Base-by-base conservation (phyloP, 805 yeast genomes). In the Ogataea sp. region DNA sequence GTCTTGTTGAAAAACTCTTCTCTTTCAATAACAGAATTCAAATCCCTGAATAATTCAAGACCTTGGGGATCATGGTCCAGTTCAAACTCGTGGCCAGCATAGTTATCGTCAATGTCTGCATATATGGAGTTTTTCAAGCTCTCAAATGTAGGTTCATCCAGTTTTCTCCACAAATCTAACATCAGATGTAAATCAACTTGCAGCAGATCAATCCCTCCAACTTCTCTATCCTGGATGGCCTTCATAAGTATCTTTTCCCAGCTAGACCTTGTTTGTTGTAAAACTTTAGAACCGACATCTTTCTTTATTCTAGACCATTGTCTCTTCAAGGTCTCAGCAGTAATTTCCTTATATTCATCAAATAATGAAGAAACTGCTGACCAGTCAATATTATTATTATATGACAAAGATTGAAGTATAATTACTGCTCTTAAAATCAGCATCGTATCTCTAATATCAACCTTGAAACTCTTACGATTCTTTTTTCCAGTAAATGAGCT, bases 241-340 rank as follows among this genome's bases (percentile, higher is more conserved):
- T 63, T 60, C 27, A 79, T 49, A 20, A 88, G 70, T 17, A 84
- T 67, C 17, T 65, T 67, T 49, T 84, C 90, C 80, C 93, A 89
- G 11, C 69, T 68, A 34, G 68, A 66, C 36, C 68, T 61, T 0
- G 75, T 70, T 27, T 71, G 70, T 32, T 70, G 72, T 32, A 83
- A 64, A 0, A 80, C 83, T 37, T 70, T 67, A 14, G 61, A 58
- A 0, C 93, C 93, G 29, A 80, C 74, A 8, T 44, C 39, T 29
- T 75, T 72, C 32, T 85, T 68, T 8, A 83, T 68, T 16, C 73
- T 65, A 2, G 82, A 75, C 96, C 96, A 89, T 43, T 74, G 78
- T 37, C 75, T 73, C 45, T 69, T 70, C 21, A 81, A 59, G 10
- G 68, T 62, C 8, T 68, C 73, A 2, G 71, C 61, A 0, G 65